phyloP scores from a whole-genome alignment of 345 rosid species.

The Eucalyptus marginata region DNA sequence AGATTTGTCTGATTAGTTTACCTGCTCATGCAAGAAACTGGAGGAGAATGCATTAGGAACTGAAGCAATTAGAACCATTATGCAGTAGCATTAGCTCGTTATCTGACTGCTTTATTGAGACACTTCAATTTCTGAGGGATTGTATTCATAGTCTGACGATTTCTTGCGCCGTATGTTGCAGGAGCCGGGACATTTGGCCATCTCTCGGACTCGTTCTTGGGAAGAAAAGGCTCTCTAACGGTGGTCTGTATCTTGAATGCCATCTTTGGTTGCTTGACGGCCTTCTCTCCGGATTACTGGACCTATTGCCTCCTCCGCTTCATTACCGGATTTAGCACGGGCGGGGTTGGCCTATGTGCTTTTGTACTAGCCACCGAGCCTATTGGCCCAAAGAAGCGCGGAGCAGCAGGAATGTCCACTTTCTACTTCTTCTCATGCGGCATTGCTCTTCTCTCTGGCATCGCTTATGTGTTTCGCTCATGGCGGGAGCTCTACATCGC shows the following conservation, averaged over 20 bases:
- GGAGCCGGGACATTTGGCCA: conserved; percentile 96
- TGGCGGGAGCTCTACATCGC: conserved; percentile 78
- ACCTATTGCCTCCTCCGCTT: conserved; percentile 54
- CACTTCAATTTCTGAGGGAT: not conserved
- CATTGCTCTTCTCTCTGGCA: conserved; percentile 54
- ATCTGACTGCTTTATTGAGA: not conserved
- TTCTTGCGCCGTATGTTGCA: not conserved
- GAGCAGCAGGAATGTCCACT: conserved; percentile 89
- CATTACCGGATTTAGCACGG: conserved; percentile 86
- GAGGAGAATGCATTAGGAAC: not conserved
- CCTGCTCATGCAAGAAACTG: not conserved
- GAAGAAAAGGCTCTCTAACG: conserved; percentile 86
- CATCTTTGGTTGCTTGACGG: conserved; percentile 62
- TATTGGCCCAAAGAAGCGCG: conserved; percentile 73
- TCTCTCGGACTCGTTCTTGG: conserved; percentile 77
- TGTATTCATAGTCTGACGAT: not conserved
- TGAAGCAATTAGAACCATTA: not conserved
- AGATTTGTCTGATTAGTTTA: not conserved
- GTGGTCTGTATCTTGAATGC: conserved; percentile 66
- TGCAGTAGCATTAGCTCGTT: not conserved
- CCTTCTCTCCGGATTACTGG: conserved; percentile 61
- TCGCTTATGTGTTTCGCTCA: conserved; percentile 52
- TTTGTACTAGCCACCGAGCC: conserved; percentile 90
- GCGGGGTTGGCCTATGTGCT: conserved; percentile 81
- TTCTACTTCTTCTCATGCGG: conserved; percentile 90